phyloP scores from a whole-genome alignment of 2,329 filamentous ascomycete genomes.

The Sclerotinia nivalis region DNA sequence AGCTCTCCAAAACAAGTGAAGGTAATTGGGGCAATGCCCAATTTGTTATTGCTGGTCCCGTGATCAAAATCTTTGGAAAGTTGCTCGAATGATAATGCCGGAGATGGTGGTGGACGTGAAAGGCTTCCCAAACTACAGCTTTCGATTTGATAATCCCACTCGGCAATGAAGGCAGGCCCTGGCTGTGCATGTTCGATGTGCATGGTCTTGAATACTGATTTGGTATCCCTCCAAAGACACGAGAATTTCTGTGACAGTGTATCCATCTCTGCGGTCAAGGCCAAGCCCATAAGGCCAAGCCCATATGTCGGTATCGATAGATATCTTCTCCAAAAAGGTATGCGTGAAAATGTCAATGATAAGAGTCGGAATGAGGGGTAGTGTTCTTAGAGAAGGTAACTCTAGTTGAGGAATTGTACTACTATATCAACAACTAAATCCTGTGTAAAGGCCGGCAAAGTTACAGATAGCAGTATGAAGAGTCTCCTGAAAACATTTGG shows the following conservation, averaged over 20 bases:
- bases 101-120: background rate
- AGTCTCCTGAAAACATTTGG: background rate
- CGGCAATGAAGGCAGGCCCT: slow-evolving; percentile 14
- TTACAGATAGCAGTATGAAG: background rate
- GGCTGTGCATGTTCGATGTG: background rate
- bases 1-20: slow-evolving; percentile 15
- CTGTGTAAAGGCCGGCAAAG: background rate
- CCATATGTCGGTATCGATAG: background rate
- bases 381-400: background rate
- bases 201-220: background rate
- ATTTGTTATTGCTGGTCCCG: background rate
- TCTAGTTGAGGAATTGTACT: background rate
- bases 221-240: background rate
- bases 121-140: background rate
- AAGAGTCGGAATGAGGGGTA: background rate
- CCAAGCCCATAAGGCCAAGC: background rate
- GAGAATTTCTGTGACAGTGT: background rate
- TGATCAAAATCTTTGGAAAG: background rate
- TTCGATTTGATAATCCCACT: slow-evolving; percentile 21
- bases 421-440: background rate
- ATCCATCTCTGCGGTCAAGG: background rate
- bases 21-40: background rate
- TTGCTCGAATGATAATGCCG: slow-evolving; percentile 19
- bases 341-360: background rate
- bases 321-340: background rate